phyloP scores from a whole-genome alignment of 225 moss, liverwort and hornwort genomes.

The Anthoceros angustus region DNA sequence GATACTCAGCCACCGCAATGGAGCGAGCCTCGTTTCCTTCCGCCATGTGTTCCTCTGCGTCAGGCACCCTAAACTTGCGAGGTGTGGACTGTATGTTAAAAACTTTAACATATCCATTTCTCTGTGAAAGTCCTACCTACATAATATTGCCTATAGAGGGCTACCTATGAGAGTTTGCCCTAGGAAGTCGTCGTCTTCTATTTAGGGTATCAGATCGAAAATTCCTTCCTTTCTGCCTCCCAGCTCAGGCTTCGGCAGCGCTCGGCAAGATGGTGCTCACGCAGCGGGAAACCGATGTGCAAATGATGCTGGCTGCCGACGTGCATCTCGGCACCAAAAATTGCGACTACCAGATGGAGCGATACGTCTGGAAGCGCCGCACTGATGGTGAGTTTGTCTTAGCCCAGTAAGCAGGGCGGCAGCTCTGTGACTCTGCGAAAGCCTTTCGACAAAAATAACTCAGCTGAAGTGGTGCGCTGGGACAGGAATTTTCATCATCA shows the following conservation, averaged over 20 bases:
- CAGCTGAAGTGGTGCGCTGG: background rate
- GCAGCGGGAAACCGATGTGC: constrained; percentile 61
- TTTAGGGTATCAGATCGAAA: no score
- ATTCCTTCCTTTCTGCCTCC: no score
- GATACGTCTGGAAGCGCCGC: constrained; percentile 79
- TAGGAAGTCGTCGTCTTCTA: no score
- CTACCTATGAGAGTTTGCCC: no score
- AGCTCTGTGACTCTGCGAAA: background rate
- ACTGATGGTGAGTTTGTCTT: constrained; percentile 22
- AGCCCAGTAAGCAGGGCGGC: background rate
- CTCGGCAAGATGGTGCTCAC: constrained; percentile 33
- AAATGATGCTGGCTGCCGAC: constrained; percentile 78
- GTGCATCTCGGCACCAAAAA: constrained; percentile 89
- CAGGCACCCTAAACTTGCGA: background rate
- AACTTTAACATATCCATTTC: no score
- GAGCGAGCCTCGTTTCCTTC: constrained; percentile 26
- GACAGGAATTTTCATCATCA: constrained; percentile 22
- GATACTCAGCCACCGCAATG: constrained; percentile 28
- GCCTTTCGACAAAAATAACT: background rate
- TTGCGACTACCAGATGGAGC: constrained; percentile 85
- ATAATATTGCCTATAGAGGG: no score
- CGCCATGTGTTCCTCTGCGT: constrained; percentile 19
- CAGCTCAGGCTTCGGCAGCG: background rate
- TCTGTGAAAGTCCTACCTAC: no score
- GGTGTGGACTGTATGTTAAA: no score